Evolutionary conservation across 2,329 filamentous ascomycete genomes (phyloP).

Genomic region (Clarireedia paspali): DNA sequence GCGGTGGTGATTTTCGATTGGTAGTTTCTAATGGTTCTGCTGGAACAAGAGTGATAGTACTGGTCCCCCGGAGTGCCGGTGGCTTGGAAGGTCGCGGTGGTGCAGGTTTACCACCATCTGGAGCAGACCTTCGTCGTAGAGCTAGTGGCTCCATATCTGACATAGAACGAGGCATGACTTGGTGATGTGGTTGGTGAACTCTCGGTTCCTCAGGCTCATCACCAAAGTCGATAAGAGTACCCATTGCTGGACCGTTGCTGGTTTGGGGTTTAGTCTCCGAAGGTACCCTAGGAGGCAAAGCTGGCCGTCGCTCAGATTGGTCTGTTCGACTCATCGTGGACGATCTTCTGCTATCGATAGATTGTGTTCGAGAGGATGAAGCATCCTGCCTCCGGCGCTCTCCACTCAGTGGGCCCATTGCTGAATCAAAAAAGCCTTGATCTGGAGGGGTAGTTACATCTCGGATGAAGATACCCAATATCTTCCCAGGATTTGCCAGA

Average conservation of each 20-base stretch:
- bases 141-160: constrained; percentile 24
- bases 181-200: constrained; percentile 29
- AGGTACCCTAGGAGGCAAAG: constrained; percentile 20
- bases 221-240: constrained; percentile 53
- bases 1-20: constrained; percentile 34
- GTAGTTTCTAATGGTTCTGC: constrained; percentile 33
- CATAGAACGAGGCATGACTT: constrained; percentile 23
- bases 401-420: constrained; percentile 26
- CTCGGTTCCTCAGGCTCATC: constrained; percentile 40
- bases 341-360: constrained; percentile 17
- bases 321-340: constrained; percentile 11
- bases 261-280: constrained; percentile 26
- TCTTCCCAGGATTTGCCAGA: constrained; percentile 70
- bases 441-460: constrained; percentile 80
- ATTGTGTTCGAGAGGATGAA: constrained; percentile 10
- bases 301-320: constrained; percentile 19
- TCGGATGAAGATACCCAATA: constrained; percentile 82
- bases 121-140: constrained; percentile 25
- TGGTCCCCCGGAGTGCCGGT: constrained; percentile 40
- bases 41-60: constrained; percentile 15
- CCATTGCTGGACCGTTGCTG: constrained; percentile 36
- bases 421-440: constrained; percentile 66
- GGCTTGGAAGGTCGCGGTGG: constrained; percentile 55
- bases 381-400: constrained; percentile 15
- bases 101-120: constrained; percentile 27